Evolutionary conservation across 192 early-diverging fungal species (phyloP), one percentile per base, ranked within the genome.

Genomic region (Fimicolochytrium jonesii): DNA sequence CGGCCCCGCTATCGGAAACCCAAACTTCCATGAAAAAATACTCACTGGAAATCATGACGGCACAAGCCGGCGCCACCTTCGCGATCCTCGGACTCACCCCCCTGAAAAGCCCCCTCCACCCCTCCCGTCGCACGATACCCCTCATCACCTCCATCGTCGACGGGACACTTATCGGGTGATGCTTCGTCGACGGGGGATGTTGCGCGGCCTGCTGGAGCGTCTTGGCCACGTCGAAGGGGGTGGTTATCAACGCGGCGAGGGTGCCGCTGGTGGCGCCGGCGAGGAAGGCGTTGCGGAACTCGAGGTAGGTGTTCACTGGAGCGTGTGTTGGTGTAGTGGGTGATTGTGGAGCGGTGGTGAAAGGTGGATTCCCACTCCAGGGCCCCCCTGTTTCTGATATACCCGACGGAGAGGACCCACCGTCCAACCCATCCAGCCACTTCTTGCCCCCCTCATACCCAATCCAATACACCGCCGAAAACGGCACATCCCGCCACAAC

Each of bases 191-290:
- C n/a, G n/a, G n/a, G n/a, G n/a, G n/a, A n/a, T 22, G 32, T 36
- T 3, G 20, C 18, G 4, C 47, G 18, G 93, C 85, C 69, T 98
- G 95, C 28, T 91, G 82, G 28, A 87, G 71, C 0, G 95, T 96
- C 64, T 98, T 98, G 58, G 90, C 88, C 4, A 98, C 92, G 77
- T 98, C 95, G 78, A 98, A 95, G 18, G 95, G 95, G 3, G 87
- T 93, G 4, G 95, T 98, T 22, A 91, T 22, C 1, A 83, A 73
- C 5, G 95, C 93, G 7, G 95, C 92, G 61, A 90, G 43, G 35
- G 83, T 88, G 20, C 95, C 93, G 47, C 90, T 88, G n/a, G 79
- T 56, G 1, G 93, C 93, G 28, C 95, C 95, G 34, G 88, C 77
- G 15, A 86, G 61, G 73, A 98, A 96, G 0, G 91, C 69, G 18